Evolutionary conservation across 306 rosid species (phyloP), one percentile per base, ranked within the genome.

Genomic region (Fagus sylvatica): DNA sequence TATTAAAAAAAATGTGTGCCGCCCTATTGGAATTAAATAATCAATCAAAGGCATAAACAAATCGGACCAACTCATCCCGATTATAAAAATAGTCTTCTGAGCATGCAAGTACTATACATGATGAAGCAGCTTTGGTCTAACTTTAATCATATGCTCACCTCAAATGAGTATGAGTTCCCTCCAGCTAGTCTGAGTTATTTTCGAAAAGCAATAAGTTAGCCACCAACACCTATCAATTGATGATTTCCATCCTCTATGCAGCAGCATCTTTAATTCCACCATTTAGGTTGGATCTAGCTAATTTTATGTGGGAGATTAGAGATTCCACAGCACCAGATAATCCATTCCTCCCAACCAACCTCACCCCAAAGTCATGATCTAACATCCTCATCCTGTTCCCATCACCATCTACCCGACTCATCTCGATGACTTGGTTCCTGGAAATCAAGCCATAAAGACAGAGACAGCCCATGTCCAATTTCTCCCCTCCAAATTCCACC

Each of bases 291-390:
- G 85, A 79, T 81, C 83, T 90, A 67, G 79, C 88, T 53, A 77
- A 56, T 76, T 79, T 86, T 80, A 93, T 75, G 85, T 37, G 60
- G 76, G 75, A 72, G 30, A 93, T 78, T 62, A 93, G 85, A 71
- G 96, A 80, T 69, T 86, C 88, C 73, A 78, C 96, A 19, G 74
- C 80, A 73, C 84, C 69, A 68, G 76, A 75, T 59, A 93, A 78
- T 37, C 96, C 91, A 64, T 85, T 91, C 75, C 88, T 93, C 81
- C 98, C 98, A 73, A 91, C 91, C 84, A 90, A 83, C 78, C 83
- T 84, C 74, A 85, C 89, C 75, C 93, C 86, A 17, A 89, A 84
- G 67, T 86, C 76, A 3, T 48, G 80, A 78, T 71, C 86, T 49
- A 91, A 82, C 82, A 88, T 88, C 72, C 71, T 86, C 82, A 89